A percentile compares a stretch with the other conserved stretches of the same genome.
Conservation (phyloP, 805 yeast species). For the Hemisphaericaspora nanyangensis region DNA sequence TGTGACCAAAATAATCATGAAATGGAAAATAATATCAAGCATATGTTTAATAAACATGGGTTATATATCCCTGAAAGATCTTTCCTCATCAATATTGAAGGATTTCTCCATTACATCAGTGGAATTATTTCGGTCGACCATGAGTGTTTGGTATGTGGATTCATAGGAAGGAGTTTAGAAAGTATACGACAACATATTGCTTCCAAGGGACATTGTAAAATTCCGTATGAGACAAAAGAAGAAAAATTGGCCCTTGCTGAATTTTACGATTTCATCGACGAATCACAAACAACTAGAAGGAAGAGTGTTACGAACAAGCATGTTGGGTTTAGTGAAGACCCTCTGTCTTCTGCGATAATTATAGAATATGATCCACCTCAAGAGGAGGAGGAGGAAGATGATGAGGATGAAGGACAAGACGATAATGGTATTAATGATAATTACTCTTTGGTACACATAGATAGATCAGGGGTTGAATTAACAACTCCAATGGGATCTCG, state of each 20-base stretch:
- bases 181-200: constrained; percentile 41
- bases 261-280: constrained; percentile 34
- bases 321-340: constrained; percentile 22
- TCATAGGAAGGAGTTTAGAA: constrained; percentile 37
- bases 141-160: constrained; percentile 45
- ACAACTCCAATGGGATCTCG: constrained; percentile 73
- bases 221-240: constrained; percentile 43
- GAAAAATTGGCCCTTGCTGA: constrained; percentile 32
- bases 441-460: constrained; percentile 39
- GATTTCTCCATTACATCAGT: constrained; percentile 35
- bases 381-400: constrained; percentile 11
- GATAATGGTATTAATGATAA: constrained; percentile 19
- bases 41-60: constrained; percentile 44
- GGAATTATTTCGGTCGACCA: constrained; percentile 36
- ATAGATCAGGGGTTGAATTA: constrained; percentile 59
- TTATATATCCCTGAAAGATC: constrained; percentile 43
- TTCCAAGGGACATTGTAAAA: constrained; percentile 42
- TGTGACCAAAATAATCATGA: constrained; percentile 53
- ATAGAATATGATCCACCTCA: constrained; percentile 4
- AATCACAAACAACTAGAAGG: constrained; percentile 10
- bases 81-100: constrained; percentile 32
- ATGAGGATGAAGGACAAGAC: constrained; percentile 8
- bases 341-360: constrained; percentile 10
- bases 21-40: constrained; percentile 49
- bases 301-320: constrained; percentile 14